phyloP scores from a whole-genome alignment of 2,329 filamentous ascomycete genomes.

The Zopfia rhizophila region DNA sequence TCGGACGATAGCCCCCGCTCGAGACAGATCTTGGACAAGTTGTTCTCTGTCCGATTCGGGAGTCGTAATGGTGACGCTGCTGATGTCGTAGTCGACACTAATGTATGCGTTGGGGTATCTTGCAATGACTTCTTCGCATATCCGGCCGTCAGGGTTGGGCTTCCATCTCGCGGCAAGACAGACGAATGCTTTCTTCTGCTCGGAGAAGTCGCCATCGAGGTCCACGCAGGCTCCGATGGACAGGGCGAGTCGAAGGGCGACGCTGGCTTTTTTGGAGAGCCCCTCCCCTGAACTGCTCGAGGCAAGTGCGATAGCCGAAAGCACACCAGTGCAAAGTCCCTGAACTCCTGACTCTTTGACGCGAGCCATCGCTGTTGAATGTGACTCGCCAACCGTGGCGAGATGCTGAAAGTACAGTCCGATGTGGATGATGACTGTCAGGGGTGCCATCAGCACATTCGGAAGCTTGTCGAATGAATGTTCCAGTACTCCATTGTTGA shows the following conservation, averaged over 20 bases:
- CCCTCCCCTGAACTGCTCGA: not conserved
- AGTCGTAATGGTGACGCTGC: conserved; percentile 1
- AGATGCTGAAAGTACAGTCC: no score
- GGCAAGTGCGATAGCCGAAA: conserved; percentile 14
- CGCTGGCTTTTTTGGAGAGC: not conserved
- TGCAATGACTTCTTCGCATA: conserved; percentile 1
- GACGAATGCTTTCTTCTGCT: not conserved
- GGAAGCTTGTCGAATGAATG: no score
- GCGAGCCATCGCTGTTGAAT: not conserved
- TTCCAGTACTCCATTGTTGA: no score
- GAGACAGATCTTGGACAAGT: not conserved
- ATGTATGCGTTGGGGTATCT: not conserved
- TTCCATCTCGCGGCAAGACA: conserved; percentile 2
- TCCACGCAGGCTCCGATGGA: conserved; percentile 11
- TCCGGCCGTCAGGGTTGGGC: conserved; percentile 3
- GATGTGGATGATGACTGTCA: conserved; percentile 2
- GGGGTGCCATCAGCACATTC: conserved; percentile 13
- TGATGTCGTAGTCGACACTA: not conserved
- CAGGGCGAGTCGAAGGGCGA: conserved; percentile 9
- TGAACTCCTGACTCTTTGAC: no score
- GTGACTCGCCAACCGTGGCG: not conserved
- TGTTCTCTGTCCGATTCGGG: not conserved
- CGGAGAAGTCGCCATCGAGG: not conserved
- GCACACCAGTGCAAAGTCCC: conserved; percentile 22
- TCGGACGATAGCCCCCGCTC: not conserved